Base-by-base conservation (phyloP, 2,329 filamentous ascomycete species). In the Nectriaceae sp. region DNA sequence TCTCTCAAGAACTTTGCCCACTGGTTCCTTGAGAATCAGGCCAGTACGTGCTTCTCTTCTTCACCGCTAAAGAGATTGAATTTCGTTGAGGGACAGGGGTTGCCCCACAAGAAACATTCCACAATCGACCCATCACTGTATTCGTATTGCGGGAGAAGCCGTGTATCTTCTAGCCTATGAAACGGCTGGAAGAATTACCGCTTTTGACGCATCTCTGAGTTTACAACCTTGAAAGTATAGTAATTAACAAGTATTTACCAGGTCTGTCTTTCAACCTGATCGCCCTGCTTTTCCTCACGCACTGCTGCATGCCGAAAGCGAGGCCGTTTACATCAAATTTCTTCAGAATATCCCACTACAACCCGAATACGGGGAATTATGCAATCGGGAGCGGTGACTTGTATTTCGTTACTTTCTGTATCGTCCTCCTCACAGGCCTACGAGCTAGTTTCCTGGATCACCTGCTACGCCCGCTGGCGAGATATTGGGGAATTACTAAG, bases 371-470 rank as follows among this genome's bases (percentile, higher is more conserved):
- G 1, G 85, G 83, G 38, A 72, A 80, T 51, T 97, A 96, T 70
- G 82, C 82, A 40, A 81, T 87, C 57, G 93, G 94, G 52, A 79
- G 77, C 67, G 86, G 95, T 63, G 94, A 99, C 71, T 73, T 83
- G 54, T 88, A 87, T 66, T 83, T 92, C 63, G 84, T 97, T 47
- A 69, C 81, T 11, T 90, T 91, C 21, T 93, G 86, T 75, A 82
- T 96, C 58, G 78, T 96, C 46, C 79, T 91, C 46, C 92, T 97
- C 67, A 97, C 90, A 3, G 92, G 89, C 18, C 77, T 97, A 44
- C 87, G 94, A 50, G 92, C 90, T 31, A 84, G 83, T 42, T 77
- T 83, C 47, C 95, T 97, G 83, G 92, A 97, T 66, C 94, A 96
- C 73, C 63, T 95, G 11, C 78, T 97, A 43, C 83, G 84, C 18